Conservation (phyloP, 768 basidiomycete genomes). For the Trametopsis cervina region DNA sequence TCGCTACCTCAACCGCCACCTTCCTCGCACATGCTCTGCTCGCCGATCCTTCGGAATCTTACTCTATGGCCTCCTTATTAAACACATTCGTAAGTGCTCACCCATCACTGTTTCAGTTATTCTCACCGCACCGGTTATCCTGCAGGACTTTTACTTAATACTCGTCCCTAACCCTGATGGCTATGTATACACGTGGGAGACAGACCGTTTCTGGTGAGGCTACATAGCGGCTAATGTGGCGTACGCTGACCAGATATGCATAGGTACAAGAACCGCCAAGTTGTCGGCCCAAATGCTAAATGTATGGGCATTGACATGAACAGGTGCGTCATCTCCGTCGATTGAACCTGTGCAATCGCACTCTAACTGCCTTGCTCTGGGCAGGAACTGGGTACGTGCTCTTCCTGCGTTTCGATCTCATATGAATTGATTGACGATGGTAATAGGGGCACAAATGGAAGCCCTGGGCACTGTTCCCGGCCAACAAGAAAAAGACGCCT, state of each 20-base stretch:
- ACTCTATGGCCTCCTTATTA: constrained; percentile 43
- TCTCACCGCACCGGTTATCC: neutral
- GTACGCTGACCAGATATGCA: neutral
- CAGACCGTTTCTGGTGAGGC: constrained; percentile 55
- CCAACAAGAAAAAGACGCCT: constrained; percentile 3
- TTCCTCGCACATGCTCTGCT: constrained; percentile 71
- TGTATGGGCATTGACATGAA: constrained; percentile 79
- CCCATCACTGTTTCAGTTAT: neutral
- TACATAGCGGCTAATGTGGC: neutral
- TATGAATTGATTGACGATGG: neutral
- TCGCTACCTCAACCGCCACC: constrained; percentile 65
- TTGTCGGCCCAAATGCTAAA: constrained; percentile 36
- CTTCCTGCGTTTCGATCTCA: neutral
- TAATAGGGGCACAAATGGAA: constrained; percentile 72
- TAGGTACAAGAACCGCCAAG: constrained; percentile 69
- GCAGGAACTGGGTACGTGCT: constrained; percentile 53
- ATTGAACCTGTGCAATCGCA: neutral
- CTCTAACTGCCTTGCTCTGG: constrained; percentile 2
- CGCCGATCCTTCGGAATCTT: constrained; percentile 37
- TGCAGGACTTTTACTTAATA: constrained; percentile 58
- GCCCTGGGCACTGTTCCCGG: constrained; percentile 22
- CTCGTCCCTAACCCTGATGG: constrained; percentile 68
- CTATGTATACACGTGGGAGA: constrained; percentile 68
- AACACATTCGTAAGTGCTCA: constrained; percentile 39
- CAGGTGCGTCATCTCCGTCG: constrained; percentile 31